A percentile compares a stretch with the other conserved stretches of the same genome.
Evolutionary conservation across 352 stramenopile species (phyloP).

Genomic region (Globisporangium paddicum): DNA sequence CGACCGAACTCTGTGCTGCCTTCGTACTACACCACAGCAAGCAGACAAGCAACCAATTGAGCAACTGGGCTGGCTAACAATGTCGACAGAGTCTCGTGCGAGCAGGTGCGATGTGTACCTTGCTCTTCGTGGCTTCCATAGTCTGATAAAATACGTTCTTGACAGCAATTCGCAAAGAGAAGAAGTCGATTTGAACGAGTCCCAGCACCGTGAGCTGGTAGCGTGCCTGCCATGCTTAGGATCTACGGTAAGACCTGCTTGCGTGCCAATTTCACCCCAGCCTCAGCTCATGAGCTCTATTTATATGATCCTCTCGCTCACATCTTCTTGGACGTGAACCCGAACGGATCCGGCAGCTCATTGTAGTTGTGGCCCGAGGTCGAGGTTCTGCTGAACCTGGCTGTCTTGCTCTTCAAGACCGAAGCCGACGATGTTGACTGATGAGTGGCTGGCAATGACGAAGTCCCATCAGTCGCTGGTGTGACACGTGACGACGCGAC

Average conservation of each 20-base stretch:
- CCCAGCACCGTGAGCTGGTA: too few species aligned
- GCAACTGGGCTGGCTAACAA: too few species aligned
- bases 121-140: constrained; percentile 15
- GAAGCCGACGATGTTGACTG: not conserved
- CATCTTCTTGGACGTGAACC: constrained; percentile 54
- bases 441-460: constrained; percentile 1
- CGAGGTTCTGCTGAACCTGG: not conserved
- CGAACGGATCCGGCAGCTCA: constrained; percentile 59
- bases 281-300: not conserved
- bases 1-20: constrained; percentile 52
- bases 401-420: not conserved
- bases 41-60: not conserved
- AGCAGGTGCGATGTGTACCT: not conserved
- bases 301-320: constrained; percentile 4
- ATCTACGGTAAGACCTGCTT: not conserved
- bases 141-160: not conserved
- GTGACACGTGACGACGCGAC: not conserved
- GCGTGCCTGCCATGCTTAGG: not conserved
- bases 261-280: not conserved
- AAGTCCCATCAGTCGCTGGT: constrained; percentile 2
- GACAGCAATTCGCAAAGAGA: not conserved
- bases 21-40: constrained; percentile 36
- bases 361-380: constrained; percentile 35
- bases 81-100: not conserved
- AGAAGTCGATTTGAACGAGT: not conserved